Evolutionary conservation across 768 basidiomycete species (phyloP).

Genomic region (Cyclocybe aegerita): DNA sequence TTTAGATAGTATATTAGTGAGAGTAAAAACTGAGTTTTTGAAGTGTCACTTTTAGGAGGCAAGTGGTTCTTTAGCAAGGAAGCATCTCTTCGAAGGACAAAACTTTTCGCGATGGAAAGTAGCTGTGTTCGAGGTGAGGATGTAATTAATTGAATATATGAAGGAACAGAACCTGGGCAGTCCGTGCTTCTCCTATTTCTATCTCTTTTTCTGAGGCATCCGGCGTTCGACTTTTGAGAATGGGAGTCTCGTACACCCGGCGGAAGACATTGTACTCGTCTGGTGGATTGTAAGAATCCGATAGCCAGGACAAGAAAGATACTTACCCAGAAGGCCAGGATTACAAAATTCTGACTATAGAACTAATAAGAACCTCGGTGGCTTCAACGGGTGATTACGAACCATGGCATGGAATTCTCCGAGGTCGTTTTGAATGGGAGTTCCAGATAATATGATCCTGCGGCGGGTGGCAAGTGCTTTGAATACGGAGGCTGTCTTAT

Average conservation of each 20-base stretch:
- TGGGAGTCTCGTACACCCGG: slow-evolving; percentile 83
- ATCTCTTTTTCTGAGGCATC: slow-evolving; percentile 69
- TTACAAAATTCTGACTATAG: slow-evolving; percentile 88
- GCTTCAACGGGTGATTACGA: slow-evolving; percentile 17
- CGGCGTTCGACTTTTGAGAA: slow-evolving; percentile 81
- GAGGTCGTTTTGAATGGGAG: slow-evolving; percentile 96
- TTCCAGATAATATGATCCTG: slow-evolving; percentile 90
- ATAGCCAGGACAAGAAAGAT: neutral
- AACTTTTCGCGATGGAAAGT: slow-evolving; percentile 72
- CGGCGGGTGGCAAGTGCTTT: slow-evolving; percentile 71
- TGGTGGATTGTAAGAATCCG: slow-evolving; percentile 23
- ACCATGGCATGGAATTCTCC: slow-evolving; percentile 98
- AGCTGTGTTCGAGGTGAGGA: slow-evolving; percentile 42
- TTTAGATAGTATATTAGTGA: slow-evolving; percentile 24
- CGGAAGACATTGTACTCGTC: slow-evolving; percentile 78
- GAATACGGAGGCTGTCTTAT: slow-evolving; percentile 89
- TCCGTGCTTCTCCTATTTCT: slow-evolving; percentile 76
- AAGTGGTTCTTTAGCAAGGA: slow-evolving; percentile 78
- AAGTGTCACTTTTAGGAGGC: slow-evolving; percentile 81
- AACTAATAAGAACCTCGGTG: neutral
- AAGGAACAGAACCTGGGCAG: slow-evolving; percentile 56
- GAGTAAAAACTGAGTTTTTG: slow-evolving; percentile 1
- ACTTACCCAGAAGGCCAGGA: slow-evolving; percentile 80
- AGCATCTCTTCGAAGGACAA: slow-evolving; percentile 88
- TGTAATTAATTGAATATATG: neutral